These are phyloP conservation scores for Hapsidospora chrysogenum DNA, from an alignment of 495 filamentous ascomycete species.

Conservation along the genomic window DNA sequence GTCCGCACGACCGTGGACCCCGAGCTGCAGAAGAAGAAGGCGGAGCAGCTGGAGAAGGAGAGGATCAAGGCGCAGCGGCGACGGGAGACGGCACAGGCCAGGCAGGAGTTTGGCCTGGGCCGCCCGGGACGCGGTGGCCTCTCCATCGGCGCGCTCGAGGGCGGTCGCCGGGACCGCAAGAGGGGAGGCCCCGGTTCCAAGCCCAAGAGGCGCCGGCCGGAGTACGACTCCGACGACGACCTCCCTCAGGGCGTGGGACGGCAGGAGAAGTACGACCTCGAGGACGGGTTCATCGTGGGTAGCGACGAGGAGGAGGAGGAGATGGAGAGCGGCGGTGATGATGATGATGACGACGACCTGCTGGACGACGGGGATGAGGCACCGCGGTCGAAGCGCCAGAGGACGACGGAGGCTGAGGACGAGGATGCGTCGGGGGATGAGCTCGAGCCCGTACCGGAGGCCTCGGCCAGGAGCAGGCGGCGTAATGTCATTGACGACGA, in stretches of 20 bases:
- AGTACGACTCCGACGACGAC: constrained; percentile 47
- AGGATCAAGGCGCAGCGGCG: constrained; percentile 48
- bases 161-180: constrained; percentile 28
- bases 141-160: constrained; percentile 60
- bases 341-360: constrained; percentile 28
- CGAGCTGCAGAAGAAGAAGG: constrained; percentile 58
- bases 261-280: constrained; percentile 72
- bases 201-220: constrained; percentile 26
- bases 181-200: constrained; percentile 23
- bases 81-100: constrained; percentile 49
- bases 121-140: constrained; percentile 36
- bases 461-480: constrained; percentile 17
- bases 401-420: constrained; percentile 24
- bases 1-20: constrained; percentile 58
- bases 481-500: constrained; percentile 32
- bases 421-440: constrained; percentile 29
- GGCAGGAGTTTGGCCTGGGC: constrained; percentile 37
- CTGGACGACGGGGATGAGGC: constrained; percentile 29
- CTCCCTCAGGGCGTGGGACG: constrained; percentile 43
- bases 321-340: constrained; percentile 45
- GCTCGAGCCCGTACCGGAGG: constrained; percentile 17
- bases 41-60: constrained; percentile 59
- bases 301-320: constrained; percentile 53
- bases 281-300: constrained; percentile 61
- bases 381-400: constrained; percentile 30